Conservation (phyloP, 2,329 filamentous ascomycete genomes). For the Claviceps pazoutovae region DNA sequence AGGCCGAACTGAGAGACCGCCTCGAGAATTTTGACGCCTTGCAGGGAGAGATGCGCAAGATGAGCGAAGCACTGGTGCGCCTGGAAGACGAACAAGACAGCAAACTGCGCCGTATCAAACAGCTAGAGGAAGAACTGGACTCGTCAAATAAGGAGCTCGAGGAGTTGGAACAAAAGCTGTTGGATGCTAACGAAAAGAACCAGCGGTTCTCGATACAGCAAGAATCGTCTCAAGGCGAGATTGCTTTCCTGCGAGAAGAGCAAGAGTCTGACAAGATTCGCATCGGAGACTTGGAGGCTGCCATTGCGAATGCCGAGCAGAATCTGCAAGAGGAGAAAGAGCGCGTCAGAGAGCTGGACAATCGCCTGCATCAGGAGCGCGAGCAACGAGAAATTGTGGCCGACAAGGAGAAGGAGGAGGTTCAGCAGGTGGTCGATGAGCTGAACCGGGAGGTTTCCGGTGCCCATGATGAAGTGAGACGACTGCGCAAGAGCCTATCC, state of each 20-base stretch:
- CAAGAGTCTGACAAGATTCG: slow-evolving; percentile 97
- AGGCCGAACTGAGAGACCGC: slow-evolving; percentile 58
- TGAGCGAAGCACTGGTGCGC: slow-evolving; percentile 73
- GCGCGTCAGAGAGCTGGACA: slow-evolving; percentile 54
- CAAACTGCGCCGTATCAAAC: slow-evolving; percentile 64
- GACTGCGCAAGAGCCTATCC: slow-evolving; percentile 68
- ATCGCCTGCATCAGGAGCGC: slow-evolving; percentile 64
- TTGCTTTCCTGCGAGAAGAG: slow-evolving; percentile 89
- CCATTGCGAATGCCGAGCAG: slow-evolving; percentile 65
- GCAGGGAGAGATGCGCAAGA: slow-evolving; percentile 83
- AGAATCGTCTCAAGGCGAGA: slow-evolving; percentile 84
- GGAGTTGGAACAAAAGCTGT: slow-evolving; percentile 67
- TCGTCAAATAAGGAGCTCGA: slow-evolving; percentile 81
- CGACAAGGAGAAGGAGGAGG: slow-evolving; percentile 82
- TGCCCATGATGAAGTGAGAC: slow-evolving; percentile 74
- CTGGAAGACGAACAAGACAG: slow-evolving; percentile 81
- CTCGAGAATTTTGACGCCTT: slow-evolving; percentile 83
- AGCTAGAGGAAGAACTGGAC: slow-evolving; percentile 68
- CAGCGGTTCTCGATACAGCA: slow-evolving; percentile 80
- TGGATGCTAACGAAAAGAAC: slow-evolving; percentile 76
- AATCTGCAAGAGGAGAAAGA: slow-evolving; percentile 76
- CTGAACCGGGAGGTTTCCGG: slow-evolving; percentile 71
- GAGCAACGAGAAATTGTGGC: slow-evolving; percentile 78
- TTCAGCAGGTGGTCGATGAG: slow-evolving; percentile 85
- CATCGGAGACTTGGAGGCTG: slow-evolving; percentile 83